Base-by-base conservation (phyloP, 139 green algal species). In the Coelastrella sp. region DNA sequence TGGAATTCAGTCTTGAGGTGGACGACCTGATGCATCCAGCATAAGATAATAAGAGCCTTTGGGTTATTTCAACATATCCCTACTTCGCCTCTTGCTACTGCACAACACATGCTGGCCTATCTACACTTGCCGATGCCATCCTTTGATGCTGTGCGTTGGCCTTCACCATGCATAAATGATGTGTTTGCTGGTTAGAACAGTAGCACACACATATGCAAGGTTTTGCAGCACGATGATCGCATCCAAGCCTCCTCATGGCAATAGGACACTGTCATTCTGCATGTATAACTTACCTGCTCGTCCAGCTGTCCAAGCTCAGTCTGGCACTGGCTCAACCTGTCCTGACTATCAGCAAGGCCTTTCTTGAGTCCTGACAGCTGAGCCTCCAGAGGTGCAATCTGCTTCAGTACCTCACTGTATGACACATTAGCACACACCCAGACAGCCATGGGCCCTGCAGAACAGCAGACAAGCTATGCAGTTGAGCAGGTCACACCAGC, bases 351-450 rank as follows among this genome's bases (percentile, higher is more conserved):
- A n/a, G 94, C 87, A 19, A 98, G 88, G 60, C 70, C 93, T 4
- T 75, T 88, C 83, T 90, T 87, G 19, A 98, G 93, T 0, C 80
- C 78, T 1, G 82, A 58, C 65, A 98, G 91, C 90, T 97, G 91
- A 14, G 87, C 57, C 91, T 97, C 94, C 70, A 98, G 91, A 1
- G 96, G 96, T 14, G 92, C 92, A 9, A 96, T 93, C 76, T 94
- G 93, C 90, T 87, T 63, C 60, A 93, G 35, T 63, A 95, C 94
- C 49, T 91, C 91, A 63, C 79, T 90, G 89, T 94, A 96, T 19
- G 87, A 88, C 58, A 95, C 15, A 88, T 96, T 96, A 63, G 94
- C 95, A 78, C 93, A 95, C 58, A 97, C 95, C 96, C 96, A 98
- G 7, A 94, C 91, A 10, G 96, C 96, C 89, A 98, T 92, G 8